These are phyloP conservation scores for Kentomonas sorsogonicus DNA, from an alignment of 208 protist genomes.

Conservation along the genomic window DNA sequence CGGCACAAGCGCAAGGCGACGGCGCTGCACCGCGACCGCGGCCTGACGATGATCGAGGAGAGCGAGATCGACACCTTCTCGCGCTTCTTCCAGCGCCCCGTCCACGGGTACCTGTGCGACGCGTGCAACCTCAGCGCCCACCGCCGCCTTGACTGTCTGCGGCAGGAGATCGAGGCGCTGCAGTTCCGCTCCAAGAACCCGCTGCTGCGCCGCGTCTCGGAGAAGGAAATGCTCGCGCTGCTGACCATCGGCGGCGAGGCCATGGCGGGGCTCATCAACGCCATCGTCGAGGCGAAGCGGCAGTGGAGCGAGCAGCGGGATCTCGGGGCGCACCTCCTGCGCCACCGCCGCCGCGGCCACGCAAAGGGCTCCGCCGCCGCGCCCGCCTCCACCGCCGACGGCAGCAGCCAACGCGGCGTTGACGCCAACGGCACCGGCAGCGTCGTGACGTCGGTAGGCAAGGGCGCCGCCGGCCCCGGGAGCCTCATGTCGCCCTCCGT, in stretches of 20 bases:
- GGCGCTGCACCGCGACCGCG: slow-evolving; percentile 58
- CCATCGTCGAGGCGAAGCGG: slow-evolving; percentile 20
- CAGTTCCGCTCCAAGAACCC: slow-evolving; percentile 61
- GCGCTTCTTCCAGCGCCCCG: slow-evolving; percentile 68
- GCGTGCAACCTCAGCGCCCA: slow-evolving; percentile 62
- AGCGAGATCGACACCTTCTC: slow-evolving; percentile 78
- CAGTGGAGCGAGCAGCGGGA: slow-evolving; percentile 13
- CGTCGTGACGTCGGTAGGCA: not conserved
- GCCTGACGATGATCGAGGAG: slow-evolving; percentile 77
- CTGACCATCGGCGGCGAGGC: slow-evolving; percentile 19
- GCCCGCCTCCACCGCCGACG: not conserved
- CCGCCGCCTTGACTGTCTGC: slow-evolving; percentile 57
- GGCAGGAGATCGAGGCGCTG: slow-evolving; percentile 55
- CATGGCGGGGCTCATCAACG: slow-evolving; percentile 14
- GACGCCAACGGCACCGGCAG: slow-evolving; percentile 16
- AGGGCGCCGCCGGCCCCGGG: too few relatives aligned
- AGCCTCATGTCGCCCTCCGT: not conserved
- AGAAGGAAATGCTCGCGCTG: slow-evolving; percentile 20
- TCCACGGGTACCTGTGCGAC: slow-evolving; percentile 77
- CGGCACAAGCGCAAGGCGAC: slow-evolving; percentile 27
- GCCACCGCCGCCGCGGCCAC: not conserved
- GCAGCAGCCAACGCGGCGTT: not conserved
- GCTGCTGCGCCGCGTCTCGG: slow-evolving; percentile 33
- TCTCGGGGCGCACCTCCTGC: slow-evolving; percentile 1
- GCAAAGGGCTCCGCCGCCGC: not conserved